These are phyloP conservation scores for Fusarium acutatum DNA, from an alignment of 2,329 filamentous ascomycete species.

Conservation along the genomic window DNA sequence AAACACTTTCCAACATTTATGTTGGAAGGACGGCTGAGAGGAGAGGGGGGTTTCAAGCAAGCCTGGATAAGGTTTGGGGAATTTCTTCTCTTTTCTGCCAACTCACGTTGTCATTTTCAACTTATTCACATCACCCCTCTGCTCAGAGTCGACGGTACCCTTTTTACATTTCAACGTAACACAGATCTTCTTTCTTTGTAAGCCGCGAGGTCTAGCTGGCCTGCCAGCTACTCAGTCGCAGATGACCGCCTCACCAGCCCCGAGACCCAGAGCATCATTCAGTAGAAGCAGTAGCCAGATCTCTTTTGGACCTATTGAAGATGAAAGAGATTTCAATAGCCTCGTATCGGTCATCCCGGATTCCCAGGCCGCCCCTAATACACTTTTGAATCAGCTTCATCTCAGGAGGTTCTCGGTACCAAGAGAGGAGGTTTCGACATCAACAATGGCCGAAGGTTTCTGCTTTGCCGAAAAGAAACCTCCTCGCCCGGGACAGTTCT, in stretches of 20 bases:
- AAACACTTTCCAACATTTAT: background rate
- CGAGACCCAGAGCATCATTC: background rate
- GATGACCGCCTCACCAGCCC: constrained; percentile 11
- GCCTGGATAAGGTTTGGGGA: background rate
- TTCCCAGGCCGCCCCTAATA: constrained; percentile 1
- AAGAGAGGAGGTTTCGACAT: constrained; percentile 34
- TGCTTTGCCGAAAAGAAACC: constrained; percentile 29
- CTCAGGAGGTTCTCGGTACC: constrained; percentile 19
- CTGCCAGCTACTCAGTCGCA: background rate
- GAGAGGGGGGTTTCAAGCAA: background rate
- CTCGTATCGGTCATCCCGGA: constrained; percentile 15
- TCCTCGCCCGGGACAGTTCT: constrained; percentile 36
- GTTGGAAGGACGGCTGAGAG: too few species aligned
- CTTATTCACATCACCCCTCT: background rate
- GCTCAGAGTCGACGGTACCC: background rate
- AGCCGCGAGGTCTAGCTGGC: background rate
- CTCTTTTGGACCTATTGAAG: constrained; percentile 1
- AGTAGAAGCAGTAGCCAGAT: constrained; percentile 1
- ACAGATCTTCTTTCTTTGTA: background rate
- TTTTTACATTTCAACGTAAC: background rate
- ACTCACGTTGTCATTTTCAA: background rate
- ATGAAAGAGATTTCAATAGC: constrained; percentile 17
- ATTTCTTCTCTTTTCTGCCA: background rate
- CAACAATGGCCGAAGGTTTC: constrained; percentile 36
- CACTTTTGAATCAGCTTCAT: background rate